Base-by-base conservation (phyloP, 345 rosid genomes). In the Barbarea vulgaris region DNA sequence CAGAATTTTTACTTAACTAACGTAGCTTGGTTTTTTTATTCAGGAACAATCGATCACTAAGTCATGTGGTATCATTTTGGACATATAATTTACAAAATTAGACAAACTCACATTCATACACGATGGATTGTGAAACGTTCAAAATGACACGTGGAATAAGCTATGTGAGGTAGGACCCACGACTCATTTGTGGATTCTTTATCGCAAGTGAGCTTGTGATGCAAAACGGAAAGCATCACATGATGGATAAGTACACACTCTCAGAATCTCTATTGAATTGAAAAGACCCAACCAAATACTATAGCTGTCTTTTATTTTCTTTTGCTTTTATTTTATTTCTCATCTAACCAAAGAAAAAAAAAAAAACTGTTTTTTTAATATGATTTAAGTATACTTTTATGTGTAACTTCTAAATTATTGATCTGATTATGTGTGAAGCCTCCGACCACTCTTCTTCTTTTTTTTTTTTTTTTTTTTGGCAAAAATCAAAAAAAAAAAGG, bases 91-190 rank as follows among this genome's bases (percentile, higher is more conserved):
- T 67, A 37, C 61, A 58, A 39, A 50, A 44, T 51, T 57, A 37
- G 46, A 58, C 34, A 58, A 48, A 33, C 18, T 33, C 42, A 31
- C 17, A 47, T 30, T 33, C 36, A 34, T 3, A n/a, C 22, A 56
- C 67, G 31, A 37, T 36, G 53, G 30, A 19, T 9, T 48, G 13
- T 37, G 9, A 39, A 21, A 37, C 3, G 19, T 10, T 51, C 28
- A 39, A 59, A 18, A 76, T 80, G 82, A 44, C 90, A 83, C 84
- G 89, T 85, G 85, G 83, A 79, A 74, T 61, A 4, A 2, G 34
- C 77, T 73, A 72, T n/a, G 82, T 84, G 87, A 70, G 1, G 74
- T 74, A 83, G 86, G 86, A 41, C 83, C 81, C 27, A 9, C 84
- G 77, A 7, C 14, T 36, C 61, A 18, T 22, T 46, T 44, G 6